phyloP scores from a whole-genome alignment of 2,329 filamentous ascomycete genomes.

The Fusarium sp. region DNA sequence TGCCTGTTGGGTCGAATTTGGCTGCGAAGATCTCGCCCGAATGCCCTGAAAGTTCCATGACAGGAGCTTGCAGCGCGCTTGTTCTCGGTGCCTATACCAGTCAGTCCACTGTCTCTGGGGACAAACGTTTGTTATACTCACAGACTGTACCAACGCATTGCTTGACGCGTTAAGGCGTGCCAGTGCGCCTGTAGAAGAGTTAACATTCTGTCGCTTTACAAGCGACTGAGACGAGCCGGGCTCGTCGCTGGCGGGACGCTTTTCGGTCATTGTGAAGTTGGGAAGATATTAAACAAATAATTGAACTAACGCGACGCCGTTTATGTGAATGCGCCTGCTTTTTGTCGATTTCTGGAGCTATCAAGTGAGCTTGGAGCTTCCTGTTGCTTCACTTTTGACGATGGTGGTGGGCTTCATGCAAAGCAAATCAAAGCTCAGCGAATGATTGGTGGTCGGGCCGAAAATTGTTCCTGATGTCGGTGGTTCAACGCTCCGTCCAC shows the following conservation, averaged over 20 bases:
- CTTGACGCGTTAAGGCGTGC: slow-evolving; percentile 65
- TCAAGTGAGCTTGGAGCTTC: slow-evolving; percentile 28
- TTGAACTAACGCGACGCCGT: slow-evolving; percentile 18
- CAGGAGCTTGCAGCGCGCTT: slow-evolving; percentile 86
- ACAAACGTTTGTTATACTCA: slow-evolving; percentile 51
- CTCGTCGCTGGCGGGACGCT: slow-evolving; percentile 88
- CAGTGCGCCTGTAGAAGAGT: slow-evolving; percentile 62
- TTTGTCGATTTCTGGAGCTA: slow-evolving; percentile 16
- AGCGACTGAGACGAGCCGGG: slow-evolving; percentile 84
- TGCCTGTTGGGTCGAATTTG: slow-evolving; percentile 89
- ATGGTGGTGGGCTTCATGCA: slow-evolving; percentile 36
- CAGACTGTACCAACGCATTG: slow-evolving; percentile 65
- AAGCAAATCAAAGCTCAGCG: slow-evolving; percentile 37
- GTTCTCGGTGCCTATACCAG: slow-evolving; percentile 77
- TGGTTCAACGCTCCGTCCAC: slow-evolving; percentile 43
- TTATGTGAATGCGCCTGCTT: slow-evolving; percentile 21
- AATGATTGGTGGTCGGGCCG: slow-evolving; percentile 54
- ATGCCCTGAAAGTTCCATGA: slow-evolving; percentile 91
- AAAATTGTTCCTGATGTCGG: slow-evolving; percentile 52
- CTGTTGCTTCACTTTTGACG: slow-evolving; percentile 29
- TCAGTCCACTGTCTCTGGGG: slow-evolving; percentile 18
- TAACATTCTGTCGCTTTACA: slow-evolving; percentile 87
- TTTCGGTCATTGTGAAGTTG: slow-evolving; percentile 82
- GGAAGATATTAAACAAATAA: background rate
- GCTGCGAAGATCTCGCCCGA: slow-evolving; percentile 91